Conservation (phyloP, 768 basidiomycete species). For the Boletus insuetus region DNA sequence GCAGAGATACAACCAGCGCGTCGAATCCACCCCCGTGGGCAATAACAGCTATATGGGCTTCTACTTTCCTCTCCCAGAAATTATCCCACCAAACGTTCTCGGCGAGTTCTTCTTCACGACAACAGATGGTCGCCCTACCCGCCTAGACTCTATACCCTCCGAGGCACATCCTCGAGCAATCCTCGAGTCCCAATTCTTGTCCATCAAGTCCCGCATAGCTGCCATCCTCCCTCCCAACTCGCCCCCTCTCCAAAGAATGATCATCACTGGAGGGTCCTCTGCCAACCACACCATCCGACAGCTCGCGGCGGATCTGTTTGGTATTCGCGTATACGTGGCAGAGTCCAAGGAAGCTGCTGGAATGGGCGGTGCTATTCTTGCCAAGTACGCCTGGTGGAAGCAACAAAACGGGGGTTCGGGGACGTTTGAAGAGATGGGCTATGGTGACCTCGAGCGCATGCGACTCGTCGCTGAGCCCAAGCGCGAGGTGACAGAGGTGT, state of each 20-base stretch:
- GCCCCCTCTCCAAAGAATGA: conserved; percentile 1
- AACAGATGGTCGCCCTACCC: neutral
- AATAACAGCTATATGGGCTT: neutral
- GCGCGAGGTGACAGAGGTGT: neutral
- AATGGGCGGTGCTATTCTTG: conserved; percentile 3
- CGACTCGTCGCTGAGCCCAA: conserved; percentile 6
- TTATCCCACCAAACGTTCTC: conserved; percentile 3
- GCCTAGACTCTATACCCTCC: conserved; percentile 1
- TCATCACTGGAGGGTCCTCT: conserved; percentile 8
- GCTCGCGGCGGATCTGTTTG: conserved; percentile 4
- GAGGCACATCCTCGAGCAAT: conserved; percentile 4
- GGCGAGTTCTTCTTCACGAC: conserved; percentile 4
- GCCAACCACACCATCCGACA: conserved; percentile 8
- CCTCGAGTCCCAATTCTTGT: conserved; percentile 10
- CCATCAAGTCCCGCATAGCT: conserved; percentile 10
- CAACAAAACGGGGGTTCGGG: neutral
- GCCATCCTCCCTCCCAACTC: conserved; percentile 6
- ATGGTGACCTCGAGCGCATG: conserved; percentile 1
- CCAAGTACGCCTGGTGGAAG: conserved; percentile 10
- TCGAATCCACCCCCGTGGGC: neutral
- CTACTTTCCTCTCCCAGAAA: conserved; percentile 10
- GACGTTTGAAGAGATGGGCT: conserved; percentile 5
- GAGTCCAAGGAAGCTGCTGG: conserved; percentile 8
- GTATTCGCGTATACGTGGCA: conserved; percentile 4
- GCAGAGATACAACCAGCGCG: conserved; percentile 6